Conservation (phyloP, 179 eudicot genomes). For the Drosera spatulata region DNA sequence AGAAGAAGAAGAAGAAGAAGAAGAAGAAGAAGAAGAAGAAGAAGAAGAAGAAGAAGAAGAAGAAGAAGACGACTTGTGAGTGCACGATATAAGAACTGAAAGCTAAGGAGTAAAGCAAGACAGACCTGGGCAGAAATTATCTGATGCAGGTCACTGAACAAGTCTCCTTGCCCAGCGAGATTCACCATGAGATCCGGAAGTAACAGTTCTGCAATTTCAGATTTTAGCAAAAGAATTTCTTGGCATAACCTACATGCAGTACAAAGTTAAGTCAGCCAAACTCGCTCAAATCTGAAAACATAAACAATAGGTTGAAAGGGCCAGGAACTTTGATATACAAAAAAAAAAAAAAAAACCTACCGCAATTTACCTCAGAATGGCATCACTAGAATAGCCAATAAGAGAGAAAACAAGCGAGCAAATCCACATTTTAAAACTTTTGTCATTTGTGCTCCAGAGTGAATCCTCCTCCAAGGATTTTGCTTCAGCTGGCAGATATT, state of each 20-base stretch:
- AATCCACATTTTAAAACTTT: constrained; percentile 83
- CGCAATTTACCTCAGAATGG: constrained; percentile 52
- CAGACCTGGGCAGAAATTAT: constrained; percentile 68
- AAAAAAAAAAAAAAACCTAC: background rate
- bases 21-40: too few relatives aligned
- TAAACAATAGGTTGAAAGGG: background rate
- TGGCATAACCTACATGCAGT: constrained; percentile 65
- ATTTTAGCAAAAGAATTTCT: constrained; percentile 75
- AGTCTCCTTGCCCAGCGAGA: constrained; percentile 63
- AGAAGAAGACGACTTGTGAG: too few relatives aligned
- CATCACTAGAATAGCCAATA: constrained; percentile 66
- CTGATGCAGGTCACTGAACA: constrained; percentile 56
- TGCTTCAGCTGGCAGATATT: constrained; percentile 48
- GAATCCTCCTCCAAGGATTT: constrained; percentile 62
- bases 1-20: too few relatives aligned
- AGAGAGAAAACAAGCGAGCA: constrained; percentile 82
- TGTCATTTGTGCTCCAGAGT: constrained; percentile 63
- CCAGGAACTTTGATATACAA: background rate
- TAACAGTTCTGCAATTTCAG: constrained; percentile 93
- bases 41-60: too few relatives aligned
- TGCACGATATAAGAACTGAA: too few relatives aligned
- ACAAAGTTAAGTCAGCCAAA: background rate
- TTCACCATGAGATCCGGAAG: constrained; percentile 63
- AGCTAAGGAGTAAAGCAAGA: too few relatives aligned
- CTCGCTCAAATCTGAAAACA: background rate